Evolutionary conservation across 345 rosid species (phyloP), one percentile per base, ranked within the genome.

Genomic region (Melaleuca quinquenervia): DNA sequence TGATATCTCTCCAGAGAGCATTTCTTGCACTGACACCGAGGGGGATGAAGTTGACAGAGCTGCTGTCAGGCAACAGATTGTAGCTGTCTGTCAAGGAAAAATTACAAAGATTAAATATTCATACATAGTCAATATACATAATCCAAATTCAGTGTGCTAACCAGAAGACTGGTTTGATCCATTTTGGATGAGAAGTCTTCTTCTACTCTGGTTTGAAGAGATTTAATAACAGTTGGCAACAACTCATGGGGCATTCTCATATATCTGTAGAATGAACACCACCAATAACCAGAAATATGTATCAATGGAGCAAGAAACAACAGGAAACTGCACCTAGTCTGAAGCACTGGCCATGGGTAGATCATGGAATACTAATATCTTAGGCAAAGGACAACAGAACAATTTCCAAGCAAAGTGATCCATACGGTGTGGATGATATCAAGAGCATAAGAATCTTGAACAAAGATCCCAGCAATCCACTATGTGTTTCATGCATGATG

Each of bases 361-460:
- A 24, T 85, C 5, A 64, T 51, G 50, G 29, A 78, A 36, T 16
- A 50, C 45, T 48, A 56, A 32, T 54, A 84, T 88, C 75, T 36
- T 50, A 45, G 83, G 60, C 84, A 84, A 50, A 76, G 51, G n/a
- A 88, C 83, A 78, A 82, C 52, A 51, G 88, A 60, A 62, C 44
- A 60, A 64, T 55, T 84, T 55, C 52, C 82, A 41, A 29, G 83
- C 55, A 54, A 50, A 54, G 86, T 51, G 88, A 88, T 87, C 82
- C 98, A 52, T 95, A 96, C 97, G 98, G 98, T 89, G 99, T 96
- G 90, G 95, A 93, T 82, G 98, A 94, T 88, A 94, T 91, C 90
- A 95, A 87, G 89, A 92, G 96, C 90, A 92, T 84, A 56, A 96
- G 96, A 89, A 96, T 91, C 91, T 93, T 96, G 93, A 96, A 94